Conservation (phyloP, 352 stramenopile genomes). For the Globisporangium barbulae region DNA sequence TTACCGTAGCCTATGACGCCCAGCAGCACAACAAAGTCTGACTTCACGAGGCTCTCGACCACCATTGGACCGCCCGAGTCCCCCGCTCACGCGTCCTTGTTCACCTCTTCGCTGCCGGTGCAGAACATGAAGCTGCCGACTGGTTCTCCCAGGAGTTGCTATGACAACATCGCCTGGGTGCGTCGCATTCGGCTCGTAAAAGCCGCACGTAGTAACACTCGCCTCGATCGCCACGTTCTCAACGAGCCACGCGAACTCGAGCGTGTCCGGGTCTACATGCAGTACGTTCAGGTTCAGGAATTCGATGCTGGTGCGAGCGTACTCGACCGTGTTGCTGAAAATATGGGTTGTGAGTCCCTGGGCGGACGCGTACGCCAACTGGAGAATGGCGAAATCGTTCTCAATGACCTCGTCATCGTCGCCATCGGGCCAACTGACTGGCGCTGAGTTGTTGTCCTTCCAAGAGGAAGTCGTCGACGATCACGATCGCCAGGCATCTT, state of each 20-base stretch:
- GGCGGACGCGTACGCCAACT: neutral
- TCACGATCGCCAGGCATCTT: neutral
- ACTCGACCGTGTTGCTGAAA: neutral
- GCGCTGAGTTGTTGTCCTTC: neutral
- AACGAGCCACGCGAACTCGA: neutral
- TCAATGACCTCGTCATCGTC: neutral
- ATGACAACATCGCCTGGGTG: neutral
- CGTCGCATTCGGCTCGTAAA: neutral
- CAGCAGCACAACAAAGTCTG: neutral
- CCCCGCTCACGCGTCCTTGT: slow-evolving; percentile 1
- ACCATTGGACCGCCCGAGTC: neutral
- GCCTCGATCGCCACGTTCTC: neutral
- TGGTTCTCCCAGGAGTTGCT: neutral
- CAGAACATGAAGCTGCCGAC: no score
- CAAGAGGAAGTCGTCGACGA: neutral
- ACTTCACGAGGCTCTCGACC: neutral
- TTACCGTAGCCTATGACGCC: neutral
- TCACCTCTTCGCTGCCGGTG: neutral
- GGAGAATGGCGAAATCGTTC: neutral
- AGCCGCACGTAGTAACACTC: neutral
- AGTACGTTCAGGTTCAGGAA: neutral
- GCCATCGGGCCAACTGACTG: neutral
- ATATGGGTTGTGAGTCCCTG: neutral
- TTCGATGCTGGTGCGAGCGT: neutral
- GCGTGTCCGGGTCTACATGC: neutral